These are phyloP conservation scores for Colletotrichum tofieldiae DNA, from an alignment of 2,329 filamentous ascomycete genomes.

Conservation along the genomic window DNA sequence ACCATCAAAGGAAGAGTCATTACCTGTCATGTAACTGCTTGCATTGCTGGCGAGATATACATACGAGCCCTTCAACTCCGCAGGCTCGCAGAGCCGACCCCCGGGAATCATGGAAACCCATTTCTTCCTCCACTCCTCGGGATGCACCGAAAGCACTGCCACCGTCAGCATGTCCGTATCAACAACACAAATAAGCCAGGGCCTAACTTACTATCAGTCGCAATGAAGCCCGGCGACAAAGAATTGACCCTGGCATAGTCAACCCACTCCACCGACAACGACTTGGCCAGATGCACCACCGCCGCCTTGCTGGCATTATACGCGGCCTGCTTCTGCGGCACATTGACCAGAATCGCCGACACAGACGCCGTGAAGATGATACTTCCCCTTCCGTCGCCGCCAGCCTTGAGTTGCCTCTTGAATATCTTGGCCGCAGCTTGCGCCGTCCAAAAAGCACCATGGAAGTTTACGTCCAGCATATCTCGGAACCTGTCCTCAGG, in stretches of 20 bases:
- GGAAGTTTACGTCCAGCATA: slow-evolving; percentile 58
- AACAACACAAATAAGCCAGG: slow-evolving; percentile 70
- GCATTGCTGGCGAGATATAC: slow-evolving; percentile 59
- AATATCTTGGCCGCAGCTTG: slow-evolving; percentile 58
- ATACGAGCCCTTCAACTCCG: slow-evolving; percentile 70
- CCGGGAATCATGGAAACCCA: slow-evolving; percentile 40
- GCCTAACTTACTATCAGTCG: slow-evolving; percentile 32
- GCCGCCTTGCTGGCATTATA: slow-evolving; percentile 86
- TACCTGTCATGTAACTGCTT: slow-evolving; percentile 58
- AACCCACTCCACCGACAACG: slow-evolving; percentile 82
- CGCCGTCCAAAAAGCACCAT: slow-evolving; percentile 61
- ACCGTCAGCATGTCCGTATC: slow-evolving; percentile 65
- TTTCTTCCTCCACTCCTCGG: slow-evolving; percentile 71
- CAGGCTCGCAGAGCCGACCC: slow-evolving; percentile 39
- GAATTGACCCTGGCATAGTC: slow-evolving; percentile 62
- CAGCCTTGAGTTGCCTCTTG: slow-evolving; percentile 51
- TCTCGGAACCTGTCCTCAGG: slow-evolving; percentile 55
- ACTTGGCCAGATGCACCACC: slow-evolving; percentile 79
- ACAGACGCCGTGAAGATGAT: slow-evolving; percentile 60
- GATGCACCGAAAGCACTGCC: slow-evolving; percentile 49
- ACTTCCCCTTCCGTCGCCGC: slow-evolving; percentile 49
- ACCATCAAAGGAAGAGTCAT: slow-evolving; percentile 13
- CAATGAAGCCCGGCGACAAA: slow-evolving; percentile 40
- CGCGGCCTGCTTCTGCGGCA: slow-evolving; percentile 60
- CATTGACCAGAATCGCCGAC: slow-evolving; percentile 58